phyloP scores from a whole-genome alignment of 1,139 yeast genomes.

The Taphrina confusa region DNA sequence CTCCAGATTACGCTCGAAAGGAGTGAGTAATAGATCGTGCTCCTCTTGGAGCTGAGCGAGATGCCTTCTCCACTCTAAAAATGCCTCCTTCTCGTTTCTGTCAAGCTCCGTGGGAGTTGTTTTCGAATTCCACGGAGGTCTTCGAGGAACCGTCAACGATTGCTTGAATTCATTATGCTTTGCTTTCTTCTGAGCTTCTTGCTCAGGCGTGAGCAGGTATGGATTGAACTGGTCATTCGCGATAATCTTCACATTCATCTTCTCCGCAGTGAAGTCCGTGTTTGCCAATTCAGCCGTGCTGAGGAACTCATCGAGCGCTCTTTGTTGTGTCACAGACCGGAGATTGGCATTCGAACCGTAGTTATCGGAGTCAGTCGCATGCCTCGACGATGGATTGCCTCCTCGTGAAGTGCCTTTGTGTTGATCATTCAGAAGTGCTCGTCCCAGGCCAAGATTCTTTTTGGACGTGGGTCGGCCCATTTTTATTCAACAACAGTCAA shows the following conservation, averaged over 20 bases:
- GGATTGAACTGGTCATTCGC: conserved; percentile 55
- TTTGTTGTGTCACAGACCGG: conserved; percentile 91
- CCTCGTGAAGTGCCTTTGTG: conserved; percentile 21
- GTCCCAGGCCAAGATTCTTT: conserved; percentile 36
- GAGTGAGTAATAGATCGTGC: conserved; percentile 81
- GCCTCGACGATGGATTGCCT: conserved; percentile 25
- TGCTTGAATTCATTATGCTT: conserved; percentile 75
- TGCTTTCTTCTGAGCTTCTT: conserved; percentile 61
- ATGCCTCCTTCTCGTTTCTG: conserved; percentile 84
- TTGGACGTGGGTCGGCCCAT: conserved; percentile 37
- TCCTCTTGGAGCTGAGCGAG: conserved; percentile 81
- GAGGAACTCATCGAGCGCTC: conserved; percentile 88
- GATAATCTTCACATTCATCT: conserved; percentile 79
- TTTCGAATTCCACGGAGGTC: conserved; percentile 77
- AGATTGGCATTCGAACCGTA: conserved; percentile 59
- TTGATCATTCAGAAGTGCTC: conserved; percentile 36
- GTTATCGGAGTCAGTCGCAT: conserved; percentile 50
- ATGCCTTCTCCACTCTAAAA: conserved; percentile 89
- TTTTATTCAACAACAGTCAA: too few relatives aligned
- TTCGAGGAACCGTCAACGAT: conserved; percentile 86
- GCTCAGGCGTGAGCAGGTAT: conserved; percentile 64
- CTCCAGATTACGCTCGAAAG: conserved; percentile 94
- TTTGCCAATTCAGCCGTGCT: conserved; percentile 94
- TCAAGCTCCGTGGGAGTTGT: conserved; percentile 80
- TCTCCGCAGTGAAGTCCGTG: conserved; percentile 89